Base-by-base conservation (phyloP, 108 stramenopile genomes). In the Stephanodiscus triporus region DNA sequence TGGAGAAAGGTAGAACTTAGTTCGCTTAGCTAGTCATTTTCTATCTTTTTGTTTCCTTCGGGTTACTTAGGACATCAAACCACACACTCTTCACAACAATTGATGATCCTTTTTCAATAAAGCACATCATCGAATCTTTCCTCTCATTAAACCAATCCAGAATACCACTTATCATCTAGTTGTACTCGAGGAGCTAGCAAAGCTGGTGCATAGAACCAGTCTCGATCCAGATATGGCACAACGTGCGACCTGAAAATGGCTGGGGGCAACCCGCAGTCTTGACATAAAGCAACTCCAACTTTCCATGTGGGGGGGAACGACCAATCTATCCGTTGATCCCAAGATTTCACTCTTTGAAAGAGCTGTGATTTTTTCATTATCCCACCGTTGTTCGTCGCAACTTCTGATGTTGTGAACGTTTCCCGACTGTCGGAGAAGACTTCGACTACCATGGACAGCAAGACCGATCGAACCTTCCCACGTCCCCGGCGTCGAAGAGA, bases 251-350 rank as follows among this genome's bases (percentile, higher is more conserved):
- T 30, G 49, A 80, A 80, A 20, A 80, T 80, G 37, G 73, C 72
- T 4, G 57, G 42, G 37, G 78, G 78, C 67, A 80, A 62, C n/a
- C 78, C 78, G 36, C 78, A 80, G 24, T 69, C 38, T 23, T 30
- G 47, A 50, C 73, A 75, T 16, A 70, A 34, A 14, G 34, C 27
- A 53, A 77, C 60, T 34, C 40, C 72, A 17, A 66, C 68, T 53
- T 80, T 68, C 78, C 78, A 80, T 14, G 74, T 75, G 27, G 78
- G 78, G 48, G 78, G 78, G 48, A 70, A 80, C 32, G 78, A 75
- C 67, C 66, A 80, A 69, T 69, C 60, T 4, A 55, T 40, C 9
- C 17, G 24, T 38, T 38, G 68, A 32, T 61, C 36, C 67, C 67
- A 73, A 34, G 68, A 75, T 38, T 66, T 43, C 22, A 32, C 42